Base-by-base conservation (phyloP, 495 filamentous ascomycete species). In the Melanomma pulvis-pyrius region DNA sequence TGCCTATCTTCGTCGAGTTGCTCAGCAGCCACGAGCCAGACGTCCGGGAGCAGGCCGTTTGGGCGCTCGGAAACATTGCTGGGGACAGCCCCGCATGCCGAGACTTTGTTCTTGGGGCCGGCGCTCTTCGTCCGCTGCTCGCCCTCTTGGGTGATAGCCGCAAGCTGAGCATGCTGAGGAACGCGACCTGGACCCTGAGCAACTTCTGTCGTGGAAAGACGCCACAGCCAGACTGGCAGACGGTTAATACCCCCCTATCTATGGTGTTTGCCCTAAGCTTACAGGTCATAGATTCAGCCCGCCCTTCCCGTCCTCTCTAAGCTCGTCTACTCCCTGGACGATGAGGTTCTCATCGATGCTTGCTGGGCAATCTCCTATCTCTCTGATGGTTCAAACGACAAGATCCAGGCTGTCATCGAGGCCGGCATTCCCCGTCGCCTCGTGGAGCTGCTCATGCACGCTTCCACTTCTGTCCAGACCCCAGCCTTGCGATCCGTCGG, bases 151-250 rank as follows among this genome's bases (percentile, higher is more conserved):
- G 93, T 46, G 96, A 99, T 77, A 96, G 93, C 82, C 91, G 96
- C 71, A 99, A 99, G 84, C 83, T 99, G 54, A 97, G 92, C 83
- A 99, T 99, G 96, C 87, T 99, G 41, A 85, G 96, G 59, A 99
- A 99, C 76, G 96, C 96, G 25, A 98, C 96, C 26, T 99, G 96
- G 96, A 99, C 96, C 25, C 82, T 99, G 55, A 98, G 96, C 83
- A 99, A 99, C 82, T 99, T 99, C 82, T 99, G 96, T 82, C 93
- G 96, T 83, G 96, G 96, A 79, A 99, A 98, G 85, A 97, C 93
- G 3, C 96, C 96, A 39, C 96, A 99, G 79, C 96, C 96, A 21
- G 94, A 99, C 76, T 99, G 96, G 96, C 84, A 88, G 74, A 97
- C 92, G 1, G 92, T 97, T 82, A 78, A 88, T 84, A 59, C 46